phyloP scores from a whole-genome alignment of 2,329 filamentous ascomycete species.

The Ascochyta rabiei region DNA sequence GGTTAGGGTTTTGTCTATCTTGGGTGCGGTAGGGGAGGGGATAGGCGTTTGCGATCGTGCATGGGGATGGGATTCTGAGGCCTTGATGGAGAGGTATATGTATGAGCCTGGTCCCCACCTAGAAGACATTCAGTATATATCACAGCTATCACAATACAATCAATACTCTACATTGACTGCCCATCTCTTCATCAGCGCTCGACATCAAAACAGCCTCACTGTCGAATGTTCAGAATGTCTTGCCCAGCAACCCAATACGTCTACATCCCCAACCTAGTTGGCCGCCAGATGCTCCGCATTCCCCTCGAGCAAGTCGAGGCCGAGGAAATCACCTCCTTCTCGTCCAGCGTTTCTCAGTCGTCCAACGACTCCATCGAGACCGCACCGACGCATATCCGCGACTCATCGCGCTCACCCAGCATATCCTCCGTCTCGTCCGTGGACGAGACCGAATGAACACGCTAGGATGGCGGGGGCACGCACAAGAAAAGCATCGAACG shows the following conservation, averaged over 20 bases:
- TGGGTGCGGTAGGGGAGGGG: slow-evolving; percentile 14
- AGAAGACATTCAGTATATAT: slow-evolving; percentile 6
- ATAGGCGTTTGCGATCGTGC: slow-evolving; percentile 19
- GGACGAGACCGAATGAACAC: slow-evolving; percentile 26
- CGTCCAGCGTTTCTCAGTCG: slow-evolving; percentile 21
- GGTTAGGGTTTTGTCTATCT: slow-evolving; percentile 26
- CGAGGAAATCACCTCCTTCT: slow-evolving; percentile 21
- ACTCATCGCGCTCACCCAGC: slow-evolving; percentile 36
- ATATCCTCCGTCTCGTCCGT: slow-evolving; percentile 29
- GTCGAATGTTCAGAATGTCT: slow-evolving; percentile 33
- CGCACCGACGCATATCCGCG: slow-evolving; percentile 26
- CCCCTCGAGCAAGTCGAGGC: slow-evolving; percentile 34
- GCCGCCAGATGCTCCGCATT: slow-evolving; percentile 46
- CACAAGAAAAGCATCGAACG: slow-evolving; percentile 5
- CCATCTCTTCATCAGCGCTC: slow-evolving; percentile 5
- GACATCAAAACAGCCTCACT: slow-evolving; percentile 5
- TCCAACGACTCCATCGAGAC: slow-evolving; percentile 20
- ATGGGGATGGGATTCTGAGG: slow-evolving; percentile 10
- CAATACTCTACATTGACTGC: slow-evolving; percentile 2
- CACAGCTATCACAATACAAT: slow-evolving; percentile 8
- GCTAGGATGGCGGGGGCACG: slow-evolving; percentile 1
- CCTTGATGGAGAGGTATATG: slow-evolving; percentile 13
- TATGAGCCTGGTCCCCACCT: slow-evolving; percentile 12
- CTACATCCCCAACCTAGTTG: slow-evolving; percentile 49
- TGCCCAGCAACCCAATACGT: slow-evolving; percentile 40